These are phyloP conservation scores for Lentinula sp. DNA, from an alignment of 768 basidiomycete genomes.

Conservation along the genomic window DNA sequence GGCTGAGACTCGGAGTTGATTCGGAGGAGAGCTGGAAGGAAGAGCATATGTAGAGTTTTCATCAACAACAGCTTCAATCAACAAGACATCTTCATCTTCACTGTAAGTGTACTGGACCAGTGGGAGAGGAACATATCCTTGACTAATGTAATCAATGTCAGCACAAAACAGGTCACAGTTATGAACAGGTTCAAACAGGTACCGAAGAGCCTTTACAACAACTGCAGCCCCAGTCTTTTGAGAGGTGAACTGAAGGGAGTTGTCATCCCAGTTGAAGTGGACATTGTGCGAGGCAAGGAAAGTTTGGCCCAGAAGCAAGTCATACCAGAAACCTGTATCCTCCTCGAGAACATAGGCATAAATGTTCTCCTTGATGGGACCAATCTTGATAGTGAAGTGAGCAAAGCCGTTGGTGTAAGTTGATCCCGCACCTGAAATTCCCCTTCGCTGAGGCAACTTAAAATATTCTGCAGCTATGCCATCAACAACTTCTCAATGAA, in stretches of 20 bases:
- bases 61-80: no score
- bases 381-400: slow-evolving; percentile 6
- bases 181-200: no score
- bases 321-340: slow-evolving; percentile 7
- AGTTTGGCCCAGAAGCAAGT: slow-evolving; percentile 6
- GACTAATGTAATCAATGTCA: no score
- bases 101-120: no score
- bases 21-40: no score
- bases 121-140: no score
- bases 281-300: slow-evolving; percentile 4
- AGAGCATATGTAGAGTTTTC: no score
- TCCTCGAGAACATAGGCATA: slow-evolving; percentile 7
- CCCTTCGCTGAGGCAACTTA: neutral
- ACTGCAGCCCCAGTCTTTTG: neutral
- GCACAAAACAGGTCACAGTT: no score
- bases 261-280: slow-evolving; percentile 6
- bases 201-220: no score
- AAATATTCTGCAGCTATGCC: slow-evolving; percentile 2
- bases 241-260: slow-evolving; percentile 4
- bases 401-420: slow-evolving; percentile 6
- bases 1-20: no score
- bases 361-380: slow-evolving; percentile 5
- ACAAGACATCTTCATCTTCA: no score
- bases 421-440: slow-evolving; percentile 8
- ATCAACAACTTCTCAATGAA: neutral